Percentiles rank a stretch among this genome's conserved stretches.
These are phyloP conservation scores for Acorus gramineus DNA, from an alignment of 106 monocot genomes.

Conservation along the genomic window DNA sequence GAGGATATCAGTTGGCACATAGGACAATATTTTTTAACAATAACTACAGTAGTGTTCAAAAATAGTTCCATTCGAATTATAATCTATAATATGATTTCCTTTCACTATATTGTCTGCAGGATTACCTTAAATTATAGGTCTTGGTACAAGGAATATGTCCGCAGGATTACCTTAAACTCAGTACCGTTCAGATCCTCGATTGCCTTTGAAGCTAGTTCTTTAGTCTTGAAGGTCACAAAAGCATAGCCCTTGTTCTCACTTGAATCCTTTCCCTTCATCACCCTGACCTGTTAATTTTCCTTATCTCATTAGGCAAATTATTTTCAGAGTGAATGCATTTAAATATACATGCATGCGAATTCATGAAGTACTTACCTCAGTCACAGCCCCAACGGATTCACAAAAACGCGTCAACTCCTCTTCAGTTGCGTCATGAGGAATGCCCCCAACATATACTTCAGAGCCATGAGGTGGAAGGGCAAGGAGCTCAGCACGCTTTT, in stretches of 20 bases:
- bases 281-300: slow-evolving; percentile 37
- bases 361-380: slow-evolving; percentile 30
- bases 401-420: slow-evolving; percentile 58
- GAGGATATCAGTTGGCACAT: too few species aligned
- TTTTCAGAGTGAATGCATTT: too few species aligned
- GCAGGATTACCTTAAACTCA: slow-evolving; percentile 41
- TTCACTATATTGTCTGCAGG: too few species aligned
- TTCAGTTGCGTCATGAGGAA: slow-evolving; percentile 43
- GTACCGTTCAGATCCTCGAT: slow-evolving; percentile 45
- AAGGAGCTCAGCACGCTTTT: slow-evolving; percentile 49
- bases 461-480: slow-evolving; percentile 81
- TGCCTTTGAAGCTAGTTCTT: slow-evolving; percentile 48
- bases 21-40: too few species aligned
- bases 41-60: too few species aligned
- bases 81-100: too few species aligned
- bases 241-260: slow-evolving; percentile 57
- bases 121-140: too few species aligned
- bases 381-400: slow-evolving; percentile 54
- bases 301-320: too few species aligned
- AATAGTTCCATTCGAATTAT: too few species aligned
- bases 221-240: slow-evolving; percentile 54
- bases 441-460: slow-evolving; percentile 65
- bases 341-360: too few species aligned
- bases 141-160: too few species aligned
- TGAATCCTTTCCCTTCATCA: slow-evolving; percentile 66